Evolutionary conservation across 768 basidiomycete species (phyloP), one percentile per base, ranked within the genome.

Genomic region (Auriscalpium orientale): DNA sequence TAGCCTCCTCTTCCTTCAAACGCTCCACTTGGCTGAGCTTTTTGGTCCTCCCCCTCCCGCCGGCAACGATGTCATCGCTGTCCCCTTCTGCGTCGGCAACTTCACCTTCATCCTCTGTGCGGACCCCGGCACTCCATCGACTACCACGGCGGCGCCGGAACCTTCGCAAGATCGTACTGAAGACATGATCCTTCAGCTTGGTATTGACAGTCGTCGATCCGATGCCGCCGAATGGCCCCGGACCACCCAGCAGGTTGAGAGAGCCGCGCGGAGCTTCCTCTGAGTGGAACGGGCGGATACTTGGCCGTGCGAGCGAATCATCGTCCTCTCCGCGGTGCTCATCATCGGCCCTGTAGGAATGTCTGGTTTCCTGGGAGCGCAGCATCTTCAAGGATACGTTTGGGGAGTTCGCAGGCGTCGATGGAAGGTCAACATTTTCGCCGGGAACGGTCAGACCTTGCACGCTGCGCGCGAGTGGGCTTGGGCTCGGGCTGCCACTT

Each of bases 161-260:
- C 56, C 89, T 78, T 49, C 85, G 83, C 58, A 98, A 74, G 35
- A 98, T 84, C 16, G 90, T 89, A 58, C 83, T 89, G 67, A 99
- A 95, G 47, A 99, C 92, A 63, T 95, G 93, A 66, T 98, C 94
- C 71, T 94, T 95, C 56, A 99, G 75, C 68, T 83, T 90, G 40
- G 89, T 92, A 69, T 99, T 98, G 57, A 98, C 94, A 53, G 85
- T 80, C 6, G 97, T 98, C 13, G 89, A 91, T 1, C 95, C 95
- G 2, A 87, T 89, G 3, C 95, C 95, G 36, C 88, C 91, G 62
- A 93, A 93, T 75, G 79, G 80, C 47, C 78, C 78, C 12, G 76
- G 74, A 44, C 51, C 49, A 1, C 53, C 13, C 1, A 54, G 21
- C 8, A 47, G 34, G 10, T 52, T 38, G 9, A 50, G 3, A 7